Base-by-base conservation (phyloP, 2,329 filamentous ascomycete species). In the Chaetomiaceae sp. region DNA sequence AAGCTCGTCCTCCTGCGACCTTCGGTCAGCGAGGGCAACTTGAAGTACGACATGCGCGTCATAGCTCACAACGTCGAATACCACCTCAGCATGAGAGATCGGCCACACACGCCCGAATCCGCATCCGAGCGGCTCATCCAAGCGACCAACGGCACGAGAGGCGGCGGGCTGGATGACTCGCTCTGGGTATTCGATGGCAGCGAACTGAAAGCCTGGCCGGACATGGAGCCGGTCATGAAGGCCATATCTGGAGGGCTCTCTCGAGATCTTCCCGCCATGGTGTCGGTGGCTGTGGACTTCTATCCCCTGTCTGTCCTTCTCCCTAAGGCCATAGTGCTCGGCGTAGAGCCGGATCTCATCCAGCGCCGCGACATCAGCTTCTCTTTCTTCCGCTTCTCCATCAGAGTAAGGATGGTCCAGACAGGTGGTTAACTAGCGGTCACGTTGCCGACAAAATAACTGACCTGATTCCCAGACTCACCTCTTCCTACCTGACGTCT, bases 41-140 rank as follows among this genome's bases (percentile, higher is more conserved):
- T 96, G 42, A 97, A 96, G 69, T 98, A 98, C 61, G 91, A 97
- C 61, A 98, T 98, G 93, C 85, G 90, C 9, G 85, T 97, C 49
- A 85, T 98, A 61, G 89, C 90, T 11, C 88, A 96, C 59, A 94
- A 95, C 58, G 89, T 97, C 33, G 93, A 98, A 64, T 97, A 93
- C 59, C 96, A 95, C 63, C 84, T 84, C 44, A 81, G 93, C 58
- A 94, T 94, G 81, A 83, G 90, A 53, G 93, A 98, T 60, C 86
- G 94, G 58, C 81, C 80, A 11, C 45, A 40, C 6, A 66, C 70
- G 30, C 63, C 70, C 45, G 63, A 60, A 27, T 55, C 60, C 22
- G 48, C 37, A 6, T 22, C 51, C 4, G 47, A 47, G 17, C 47
- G 20, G 8, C 54, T n/a, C 49, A 59, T 33, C 48, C 56, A 36